These are phyloP conservation scores for Hypocrella siamensis DNA, from an alignment of 2,329 filamentous ascomycete species.

Conservation along the genomic window DNA sequence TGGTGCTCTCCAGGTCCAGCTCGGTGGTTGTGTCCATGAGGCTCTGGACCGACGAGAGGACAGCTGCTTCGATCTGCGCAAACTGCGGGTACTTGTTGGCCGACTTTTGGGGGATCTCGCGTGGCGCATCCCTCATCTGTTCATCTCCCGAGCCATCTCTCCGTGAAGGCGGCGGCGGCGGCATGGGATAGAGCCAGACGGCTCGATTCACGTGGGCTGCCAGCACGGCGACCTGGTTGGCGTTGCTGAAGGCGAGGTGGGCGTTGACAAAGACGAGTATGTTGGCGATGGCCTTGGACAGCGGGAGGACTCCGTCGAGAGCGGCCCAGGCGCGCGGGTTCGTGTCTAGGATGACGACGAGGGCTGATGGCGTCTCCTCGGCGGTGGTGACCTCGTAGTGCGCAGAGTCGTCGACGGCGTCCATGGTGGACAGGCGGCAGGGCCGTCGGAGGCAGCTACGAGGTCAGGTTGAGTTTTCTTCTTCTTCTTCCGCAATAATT, in stretches of 20 bases:
- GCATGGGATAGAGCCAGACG: slow-evolving; percentile 71
- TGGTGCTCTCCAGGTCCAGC: slow-evolving; percentile 52
- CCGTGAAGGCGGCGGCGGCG: too few species aligned
- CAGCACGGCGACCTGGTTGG: slow-evolving; percentile 83
- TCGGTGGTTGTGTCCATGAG: slow-evolving; percentile 56
- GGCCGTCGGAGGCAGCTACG: slow-evolving; percentile 15
- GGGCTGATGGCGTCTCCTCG: slow-evolving; percentile 58
- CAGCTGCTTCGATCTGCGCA: slow-evolving; percentile 66
- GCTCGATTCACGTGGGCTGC: slow-evolving; percentile 79
- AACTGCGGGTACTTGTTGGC: slow-evolving; percentile 94
- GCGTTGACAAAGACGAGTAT: slow-evolving; percentile 94
- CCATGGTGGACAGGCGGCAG: slow-evolving; percentile 23
- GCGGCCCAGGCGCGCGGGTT: slow-evolving; percentile 90
- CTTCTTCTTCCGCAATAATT: too few species aligned
- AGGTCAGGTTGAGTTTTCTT: too few species aligned
- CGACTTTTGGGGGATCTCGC: slow-evolving; percentile 20
- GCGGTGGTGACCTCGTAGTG: slow-evolving; percentile 41
- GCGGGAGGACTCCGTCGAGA: slow-evolving; percentile 56
- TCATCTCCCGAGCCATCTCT: slow-evolving; percentile 31
- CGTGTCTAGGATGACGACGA: slow-evolving; percentile 85
- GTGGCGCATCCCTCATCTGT: slow-evolving; percentile 36
- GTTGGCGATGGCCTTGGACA: slow-evolving; percentile 73
- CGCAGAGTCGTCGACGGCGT: slow-evolving; percentile 39
- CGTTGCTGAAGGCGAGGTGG: slow-evolving; percentile 84
- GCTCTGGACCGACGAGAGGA: slow-evolving; percentile 57